Evolutionary conservation across 208 protist species (phyloP).

Genomic region (Angomonas desouzai): DNA sequence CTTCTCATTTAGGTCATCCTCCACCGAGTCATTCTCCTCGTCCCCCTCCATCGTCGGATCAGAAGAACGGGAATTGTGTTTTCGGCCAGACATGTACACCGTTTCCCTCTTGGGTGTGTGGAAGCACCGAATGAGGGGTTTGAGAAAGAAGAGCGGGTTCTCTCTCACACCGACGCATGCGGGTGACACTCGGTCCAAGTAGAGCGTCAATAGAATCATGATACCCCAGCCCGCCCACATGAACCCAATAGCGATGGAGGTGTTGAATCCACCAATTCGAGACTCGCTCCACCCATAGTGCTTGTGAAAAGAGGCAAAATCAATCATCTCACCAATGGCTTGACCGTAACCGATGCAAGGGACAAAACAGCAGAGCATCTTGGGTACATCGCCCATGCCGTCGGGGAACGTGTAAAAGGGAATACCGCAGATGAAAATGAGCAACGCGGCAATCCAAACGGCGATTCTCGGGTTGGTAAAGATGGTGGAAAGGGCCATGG

Average conservation of each 20-base stretch:
- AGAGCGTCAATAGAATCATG: slow-evolving; percentile 70
- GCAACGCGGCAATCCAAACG: slow-evolving; percentile 50
- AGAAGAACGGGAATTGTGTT: not conserved
- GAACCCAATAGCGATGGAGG: slow-evolving; percentile 52
- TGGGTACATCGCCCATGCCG: slow-evolving; percentile 30
- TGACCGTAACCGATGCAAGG: slow-evolving; percentile 60
- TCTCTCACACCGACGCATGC: slow-evolving; percentile 45
- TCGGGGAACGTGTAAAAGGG: slow-evolving; percentile 67
- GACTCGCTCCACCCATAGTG: slow-evolving; percentile 39
- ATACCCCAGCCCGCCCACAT: slow-evolving; percentile 70
- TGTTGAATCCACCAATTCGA: slow-evolving; percentile 37
- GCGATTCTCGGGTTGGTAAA: slow-evolving; percentile 77
- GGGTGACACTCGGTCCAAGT: slow-evolving; percentile 82
- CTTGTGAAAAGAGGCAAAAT: slow-evolving; percentile 40
- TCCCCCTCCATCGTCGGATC: not conserved
- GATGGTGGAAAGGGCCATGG: slow-evolving; percentile 63
- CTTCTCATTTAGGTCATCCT: slow-evolving; percentile 1
- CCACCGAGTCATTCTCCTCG: not conserved
- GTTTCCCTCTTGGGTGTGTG: slow-evolving; percentile 21
- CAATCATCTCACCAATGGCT: slow-evolving; percentile 42
- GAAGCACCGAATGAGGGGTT: slow-evolving; percentile 35
- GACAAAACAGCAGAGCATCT: slow-evolving; percentile 44
- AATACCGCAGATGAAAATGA: slow-evolving; percentile 64
- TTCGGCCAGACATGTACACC: slow-evolving; percentile 24
- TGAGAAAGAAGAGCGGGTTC: slow-evolving; percentile 75